phyloP scores from a whole-genome alignment of 371 early-diverging fungal genomes.

The Mortierella sp. region DNA sequence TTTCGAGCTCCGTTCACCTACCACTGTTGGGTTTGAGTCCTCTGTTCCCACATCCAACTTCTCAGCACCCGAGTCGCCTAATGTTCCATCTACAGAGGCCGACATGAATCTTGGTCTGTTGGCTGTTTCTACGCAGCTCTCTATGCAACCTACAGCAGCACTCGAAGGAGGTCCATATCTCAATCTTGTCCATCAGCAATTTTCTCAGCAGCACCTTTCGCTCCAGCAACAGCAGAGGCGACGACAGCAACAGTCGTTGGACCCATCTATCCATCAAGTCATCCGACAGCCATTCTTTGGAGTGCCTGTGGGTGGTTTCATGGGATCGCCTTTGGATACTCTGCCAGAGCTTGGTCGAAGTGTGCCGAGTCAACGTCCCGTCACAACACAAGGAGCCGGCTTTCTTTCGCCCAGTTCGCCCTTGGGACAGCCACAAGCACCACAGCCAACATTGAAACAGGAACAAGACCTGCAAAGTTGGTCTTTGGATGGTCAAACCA shows the following conservation, averaged over 20 bases:
- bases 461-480: neutral
- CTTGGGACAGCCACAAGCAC: constrained; percentile 6
- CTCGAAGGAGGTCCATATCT: constrained; percentile 24
- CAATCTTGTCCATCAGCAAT: constrained; percentile 30
- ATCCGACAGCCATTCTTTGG: constrained; percentile 39
- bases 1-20: constrained; percentile 12
- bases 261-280: constrained; percentile 10
- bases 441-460: neutral
- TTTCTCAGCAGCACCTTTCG: constrained; percentile 24
- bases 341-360: constrained; percentile 29
- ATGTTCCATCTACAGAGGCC: constrained; percentile 2
- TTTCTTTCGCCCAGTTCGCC: constrained; percentile 4
- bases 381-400: neutral
- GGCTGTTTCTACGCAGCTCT: constrained; percentile 11
- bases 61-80: constrained; percentile 25
- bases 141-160: constrained; percentile 16
- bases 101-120: constrained; percentile 22
- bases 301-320: constrained; percentile 52
- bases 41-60: constrained; percentile 13
- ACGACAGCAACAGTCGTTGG: constrained; percentile 25
- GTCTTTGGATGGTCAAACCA: constrained; percentile 8
- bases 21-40: constrained; percentile 18
- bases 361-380: neutral
- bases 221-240: neutral
- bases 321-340: constrained; percentile 29